phyloP scores from a whole-genome alignment of 768 basidiomycete species.

The Cyclocybe cylindracea region DNA sequence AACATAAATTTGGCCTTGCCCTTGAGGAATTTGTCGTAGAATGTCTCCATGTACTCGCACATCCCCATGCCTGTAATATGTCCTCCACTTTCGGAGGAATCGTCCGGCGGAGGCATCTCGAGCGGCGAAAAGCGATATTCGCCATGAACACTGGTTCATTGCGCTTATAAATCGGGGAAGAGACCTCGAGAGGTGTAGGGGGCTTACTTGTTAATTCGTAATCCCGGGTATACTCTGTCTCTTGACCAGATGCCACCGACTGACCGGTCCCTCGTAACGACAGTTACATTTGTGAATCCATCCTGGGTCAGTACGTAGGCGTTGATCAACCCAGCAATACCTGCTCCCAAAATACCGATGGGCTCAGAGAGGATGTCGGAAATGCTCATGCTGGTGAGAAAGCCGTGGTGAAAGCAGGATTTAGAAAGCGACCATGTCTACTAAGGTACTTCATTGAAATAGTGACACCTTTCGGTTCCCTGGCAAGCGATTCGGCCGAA shows the following conservation, averaged over 20 bases:
- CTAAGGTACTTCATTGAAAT: too few species aligned
- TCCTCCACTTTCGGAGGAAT: slow-evolving; percentile 36
- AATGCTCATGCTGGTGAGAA: not conserved
- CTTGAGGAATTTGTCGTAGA: slow-evolving; percentile 46
- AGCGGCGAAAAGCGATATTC: slow-evolving; percentile 61
- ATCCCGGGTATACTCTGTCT: slow-evolving; percentile 56
- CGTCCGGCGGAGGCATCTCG: slow-evolving; percentile 47
- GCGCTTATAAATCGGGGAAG: not conserved
- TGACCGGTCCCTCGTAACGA: slow-evolving; percentile 55
- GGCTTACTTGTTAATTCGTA: slow-evolving; percentile 62
- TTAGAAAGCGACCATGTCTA: too few species aligned
- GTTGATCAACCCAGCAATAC: slow-evolving; percentile 59
- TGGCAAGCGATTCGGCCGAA: too few species aligned
- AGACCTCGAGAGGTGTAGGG: too few species aligned
- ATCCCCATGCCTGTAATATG: slow-evolving; percentile 56
- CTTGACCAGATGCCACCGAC: slow-evolving; percentile 62
- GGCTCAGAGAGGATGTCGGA: slow-evolving; percentile 9
- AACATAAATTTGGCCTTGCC: slow-evolving; percentile 42
- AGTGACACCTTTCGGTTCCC: too few species aligned
- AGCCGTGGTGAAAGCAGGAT: not conserved
- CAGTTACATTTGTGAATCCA: slow-evolving; percentile 54
- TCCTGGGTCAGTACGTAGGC: slow-evolving; percentile 57
- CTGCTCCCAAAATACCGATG: slow-evolving; percentile 57
- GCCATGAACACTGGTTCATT: slow-evolving; percentile 54
- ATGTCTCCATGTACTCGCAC: slow-evolving; percentile 55